These are phyloP conservation scores for Entomophthora muscae DNA, from an alignment of 371 early-diverging fungal genomes.

Conservation along the genomic window DNA sequence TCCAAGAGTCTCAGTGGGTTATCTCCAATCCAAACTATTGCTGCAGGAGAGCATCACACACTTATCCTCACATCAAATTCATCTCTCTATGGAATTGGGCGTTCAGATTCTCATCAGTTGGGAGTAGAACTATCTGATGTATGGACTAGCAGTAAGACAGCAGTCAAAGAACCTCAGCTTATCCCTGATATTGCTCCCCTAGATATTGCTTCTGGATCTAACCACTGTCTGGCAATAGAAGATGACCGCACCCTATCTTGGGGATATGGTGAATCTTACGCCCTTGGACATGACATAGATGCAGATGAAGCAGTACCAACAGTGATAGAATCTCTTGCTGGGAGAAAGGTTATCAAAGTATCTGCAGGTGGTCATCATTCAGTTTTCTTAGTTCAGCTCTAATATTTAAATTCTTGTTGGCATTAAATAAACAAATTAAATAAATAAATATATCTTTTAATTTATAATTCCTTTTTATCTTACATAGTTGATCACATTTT, in stretches of 20 bases:
- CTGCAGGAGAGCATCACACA: constrained; percentile 82
- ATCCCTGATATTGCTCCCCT: constrained; percentile 26
- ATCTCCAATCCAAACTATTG: constrained; percentile 19
- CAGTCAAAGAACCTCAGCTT: constrained; percentile 13
- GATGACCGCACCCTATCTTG: constrained; percentile 69
- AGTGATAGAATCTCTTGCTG: constrained; percentile 30
- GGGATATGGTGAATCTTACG: constrained; percentile 72
- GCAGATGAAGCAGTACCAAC: constrained; percentile 33
- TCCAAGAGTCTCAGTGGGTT: constrained; percentile 18
- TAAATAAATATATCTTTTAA: no score
- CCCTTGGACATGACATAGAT: constrained; percentile 55
- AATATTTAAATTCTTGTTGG: no score
- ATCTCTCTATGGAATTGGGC: constrained; percentile 61
- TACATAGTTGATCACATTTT: no score
- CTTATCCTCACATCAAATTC: constrained; percentile 58
- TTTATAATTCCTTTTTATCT: no score
- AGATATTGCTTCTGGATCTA: constrained; percentile 60
- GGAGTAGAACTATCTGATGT: constrained; percentile 35
- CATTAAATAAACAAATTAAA: no score
- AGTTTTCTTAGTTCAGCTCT: constrained; percentile 29
- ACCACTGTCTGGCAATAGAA: constrained; percentile 62
- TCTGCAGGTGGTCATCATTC: constrained; percentile 66
- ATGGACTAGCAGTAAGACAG: constrained; percentile 14
- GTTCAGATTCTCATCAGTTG: constrained; percentile 84
- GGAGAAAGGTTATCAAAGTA: constrained; percentile 27